Evolutionary conservation across 306 rosid genomes (phyloP), one percentile per base, ranked within the genome.

Genomic region (Lagenaria siceraria): DNA sequence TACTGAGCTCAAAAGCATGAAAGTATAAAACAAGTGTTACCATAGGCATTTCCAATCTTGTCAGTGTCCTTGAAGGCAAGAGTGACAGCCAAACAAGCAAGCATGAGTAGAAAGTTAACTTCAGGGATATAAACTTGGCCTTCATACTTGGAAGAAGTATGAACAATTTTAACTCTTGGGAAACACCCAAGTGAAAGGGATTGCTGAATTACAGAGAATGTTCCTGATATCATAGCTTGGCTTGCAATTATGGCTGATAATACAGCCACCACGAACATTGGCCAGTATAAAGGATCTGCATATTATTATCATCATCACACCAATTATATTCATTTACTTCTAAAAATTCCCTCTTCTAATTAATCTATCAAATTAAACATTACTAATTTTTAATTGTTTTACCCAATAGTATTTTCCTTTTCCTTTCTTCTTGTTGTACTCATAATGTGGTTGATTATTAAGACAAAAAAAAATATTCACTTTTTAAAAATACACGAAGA

Each of bases 121-220:
- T 72, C 84, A 0, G 87, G 84, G 24, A 84, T 80, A 48, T 81
- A 84, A n/a, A 84, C 81, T 84, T 81, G 87, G 2, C 84, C 87
- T 46, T 52, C 60, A 48, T 78, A 55, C 40, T 78, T 81, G 0
- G 56, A 40, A 6, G 87, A 84, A 13, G 84, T 84, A 17, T 84
- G 84, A 31, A 84, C 80, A 25, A 84, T 46, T 75, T 68, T 84
- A 15, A 84, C 84, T 14, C 82, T 49, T 6, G 87, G 84, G 53
- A 84, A 84, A 35, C 84, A 84, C 8, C 87, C 84, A 40, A 78
- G 55, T 10, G 82, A 54, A 19, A 81, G 53, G 31, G 84, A 81
- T 22, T 81, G 87, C 31, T 78, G 80, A 5, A 84, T 60, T 12
- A 81, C 74, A 24, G 87, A 81, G 75, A 84, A 84, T 1, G 86